Evolutionary conservation across 495 filamentous ascomycete species (phyloP).

Genomic region (Tuber borchii): DNA sequence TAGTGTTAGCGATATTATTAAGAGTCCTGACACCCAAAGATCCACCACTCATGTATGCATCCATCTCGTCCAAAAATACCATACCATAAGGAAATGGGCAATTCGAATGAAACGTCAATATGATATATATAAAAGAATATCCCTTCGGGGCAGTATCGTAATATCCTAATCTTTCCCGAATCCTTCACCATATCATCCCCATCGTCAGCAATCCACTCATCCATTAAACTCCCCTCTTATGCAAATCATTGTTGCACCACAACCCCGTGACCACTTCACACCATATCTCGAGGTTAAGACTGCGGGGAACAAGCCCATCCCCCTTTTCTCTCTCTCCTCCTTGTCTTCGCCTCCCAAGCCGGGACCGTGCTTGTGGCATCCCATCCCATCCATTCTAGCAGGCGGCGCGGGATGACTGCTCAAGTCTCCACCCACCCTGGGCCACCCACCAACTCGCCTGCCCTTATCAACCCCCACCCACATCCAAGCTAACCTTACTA

Average conservation of each 20-base stretch:
- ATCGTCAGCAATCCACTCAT: background rate
- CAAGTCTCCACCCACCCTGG: too few species aligned
- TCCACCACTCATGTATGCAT: background rate
- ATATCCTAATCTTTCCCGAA: background rate
- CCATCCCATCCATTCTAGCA: too few species aligned
- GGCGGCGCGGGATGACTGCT: too few species aligned
- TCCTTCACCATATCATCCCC: background rate
- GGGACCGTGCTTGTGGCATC: too few species aligned
- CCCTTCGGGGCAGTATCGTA: background rate
- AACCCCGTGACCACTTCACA: background rate
- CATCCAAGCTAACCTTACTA: background rate
- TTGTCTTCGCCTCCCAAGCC: too few species aligned
- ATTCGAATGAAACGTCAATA: background rate
- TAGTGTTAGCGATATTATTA: background rate
- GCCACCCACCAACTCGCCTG: background rate
- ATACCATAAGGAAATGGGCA: background rate
- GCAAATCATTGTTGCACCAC: background rate
- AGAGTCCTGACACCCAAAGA: background rate
- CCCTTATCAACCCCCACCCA: background rate
- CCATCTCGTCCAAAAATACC: background rate
- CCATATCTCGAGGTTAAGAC: background rate
- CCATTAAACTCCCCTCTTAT: background rate
- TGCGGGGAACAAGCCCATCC: background rate
- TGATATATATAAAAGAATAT: background rate
- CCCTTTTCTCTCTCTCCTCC: background rate